Evolutionary conservation across 306 rosid genomes (phyloP).

Genomic region (Castanopsis chinensis): DNA sequence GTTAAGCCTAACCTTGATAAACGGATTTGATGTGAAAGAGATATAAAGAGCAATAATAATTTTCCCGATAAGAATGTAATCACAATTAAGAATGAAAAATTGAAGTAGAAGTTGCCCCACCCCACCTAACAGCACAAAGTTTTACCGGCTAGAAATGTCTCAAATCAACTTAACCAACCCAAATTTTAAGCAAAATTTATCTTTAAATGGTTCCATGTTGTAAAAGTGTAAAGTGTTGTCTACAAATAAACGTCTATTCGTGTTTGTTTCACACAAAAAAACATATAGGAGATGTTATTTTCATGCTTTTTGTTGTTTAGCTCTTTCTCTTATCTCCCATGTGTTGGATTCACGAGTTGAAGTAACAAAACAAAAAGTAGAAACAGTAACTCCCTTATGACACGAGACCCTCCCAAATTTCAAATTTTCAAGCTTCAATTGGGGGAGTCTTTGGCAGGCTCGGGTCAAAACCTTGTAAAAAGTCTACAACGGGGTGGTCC

Average conservation of each 20-base stretch:
- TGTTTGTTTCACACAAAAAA: not conserved
- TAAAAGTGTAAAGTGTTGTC: not conserved
- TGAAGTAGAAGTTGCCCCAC: slow-evolving; percentile 4
- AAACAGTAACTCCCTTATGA: no score
- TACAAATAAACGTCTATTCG: not conserved
- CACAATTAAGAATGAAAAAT: not conserved
- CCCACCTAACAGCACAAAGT: not conserved
- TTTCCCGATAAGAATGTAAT: not conserved
- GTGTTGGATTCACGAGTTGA: no score
- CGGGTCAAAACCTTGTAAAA: slow-evolving; percentile 1
- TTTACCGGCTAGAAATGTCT: not conserved
- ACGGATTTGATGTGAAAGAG: slow-evolving; percentile 1
- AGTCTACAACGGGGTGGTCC: not conserved
- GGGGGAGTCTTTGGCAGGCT: not conserved
- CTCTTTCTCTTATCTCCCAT: no score
- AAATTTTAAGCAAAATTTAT: no score
- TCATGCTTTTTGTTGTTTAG: not conserved
- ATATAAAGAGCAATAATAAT: slow-evolving; percentile 1
- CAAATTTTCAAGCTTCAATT: not conserved
- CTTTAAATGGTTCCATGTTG: no score
- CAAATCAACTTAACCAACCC: no score
- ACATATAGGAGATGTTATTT: not conserved
- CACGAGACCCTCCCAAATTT: not conserved
- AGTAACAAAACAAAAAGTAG: no score
- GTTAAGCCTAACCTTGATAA: not conserved